Evolutionary conservation across 148 eudicot genomes (phyloP).

Genomic region (Diospyros kaki): DNA sequence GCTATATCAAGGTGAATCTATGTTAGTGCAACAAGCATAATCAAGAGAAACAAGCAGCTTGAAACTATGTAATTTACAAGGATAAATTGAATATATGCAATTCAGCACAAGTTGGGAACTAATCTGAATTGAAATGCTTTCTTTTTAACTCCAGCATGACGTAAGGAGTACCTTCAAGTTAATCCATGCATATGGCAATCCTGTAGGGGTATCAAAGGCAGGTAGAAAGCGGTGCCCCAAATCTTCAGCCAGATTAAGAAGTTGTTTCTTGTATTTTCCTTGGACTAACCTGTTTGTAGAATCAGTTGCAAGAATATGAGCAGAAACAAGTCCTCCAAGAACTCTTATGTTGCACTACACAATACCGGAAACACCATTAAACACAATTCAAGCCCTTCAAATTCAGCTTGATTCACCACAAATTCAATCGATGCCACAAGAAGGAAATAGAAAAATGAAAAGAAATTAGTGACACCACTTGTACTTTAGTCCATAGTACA

Average conservation of each 20-base stretch:
- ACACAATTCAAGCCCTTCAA: slow-evolving; percentile 2
- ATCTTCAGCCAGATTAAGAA: slow-evolving; percentile 81
- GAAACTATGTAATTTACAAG: neutral
- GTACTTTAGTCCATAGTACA: neutral
- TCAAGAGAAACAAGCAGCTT: neutral
- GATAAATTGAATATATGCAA: neutral
- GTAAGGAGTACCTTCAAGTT: slow-evolving; percentile 71
- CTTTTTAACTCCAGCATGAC: neutral
- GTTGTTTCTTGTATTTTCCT: slow-evolving; percentile 75
- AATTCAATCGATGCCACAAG: neutral
- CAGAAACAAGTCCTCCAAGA: slow-evolving; percentile 99
- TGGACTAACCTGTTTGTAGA: slow-evolving; percentile 89
- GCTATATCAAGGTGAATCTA: neutral
- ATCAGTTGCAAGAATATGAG: slow-evolving; percentile 99
- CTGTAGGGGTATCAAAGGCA: slow-evolving; percentile 87
- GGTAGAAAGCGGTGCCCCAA: slow-evolving; percentile 81
- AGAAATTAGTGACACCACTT: neutral
- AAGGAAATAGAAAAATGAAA: neutral
- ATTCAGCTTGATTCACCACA: slow-evolving; percentile 3
- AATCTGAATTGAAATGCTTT: neutral
- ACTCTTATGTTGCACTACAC: slow-evolving; percentile 99
- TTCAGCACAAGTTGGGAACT: neutral
- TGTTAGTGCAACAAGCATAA: neutral
- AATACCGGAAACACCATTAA: slow-evolving; percentile 41
- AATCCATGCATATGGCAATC: slow-evolving; percentile 98